A percentile compares a stretch with the other conserved stretches of the same genome.
These are phyloP conservation scores for Jamesozyma spencerorum DNA, from an alignment of 805 yeast genomes.

Conservation along the genomic window DNA sequence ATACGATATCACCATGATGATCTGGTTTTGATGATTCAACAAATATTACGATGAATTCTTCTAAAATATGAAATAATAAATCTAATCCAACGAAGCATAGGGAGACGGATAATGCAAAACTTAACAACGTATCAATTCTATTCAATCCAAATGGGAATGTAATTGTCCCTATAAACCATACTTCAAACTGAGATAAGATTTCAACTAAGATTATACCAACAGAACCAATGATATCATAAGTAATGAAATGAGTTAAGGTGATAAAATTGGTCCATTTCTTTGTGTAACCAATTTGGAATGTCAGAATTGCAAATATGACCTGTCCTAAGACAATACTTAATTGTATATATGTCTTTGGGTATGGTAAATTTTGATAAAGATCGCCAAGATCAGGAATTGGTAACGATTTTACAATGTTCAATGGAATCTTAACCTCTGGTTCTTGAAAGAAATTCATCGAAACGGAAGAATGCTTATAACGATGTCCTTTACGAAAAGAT, in stretches of 20 bases:
- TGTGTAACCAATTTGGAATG: conserved; percentile 52
- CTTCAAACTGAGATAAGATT: conserved; percentile 82
- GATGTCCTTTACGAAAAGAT: conserved; percentile 83
- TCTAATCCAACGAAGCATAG: conserved; percentile 88
- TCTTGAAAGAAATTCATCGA: conserved; percentile 94
- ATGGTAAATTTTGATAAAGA: conserved; percentile 48
- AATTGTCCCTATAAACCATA: conserved; percentile 76
- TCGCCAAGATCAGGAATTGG: conserved; percentile 46
- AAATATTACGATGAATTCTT: conserved; percentile 47
- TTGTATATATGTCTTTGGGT: conserved; percentile 45
- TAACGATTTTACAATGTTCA: conserved; percentile 61
- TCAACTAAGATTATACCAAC: conserved; percentile 61
- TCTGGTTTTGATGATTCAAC: conserved; percentile 21
- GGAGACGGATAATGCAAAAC: conserved; percentile 79
- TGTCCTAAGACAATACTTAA: conserved; percentile 55
- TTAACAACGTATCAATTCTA: conserved; percentile 78
- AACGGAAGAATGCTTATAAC: conserved; percentile 92
- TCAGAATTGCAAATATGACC: conserved; percentile 40
- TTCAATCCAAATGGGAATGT: conserved; percentile 89
- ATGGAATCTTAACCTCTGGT: conserved; percentile 66
- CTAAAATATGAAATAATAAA: conserved; percentile 75
- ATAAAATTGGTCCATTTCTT: conserved; percentile 52
- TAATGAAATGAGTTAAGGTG: conserved; percentile 77
- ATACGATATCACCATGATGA: conserved; percentile 27
- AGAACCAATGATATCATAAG: conserved; percentile 79